Conservation (phyloP, 352 stramenopile species). For the Globisporangium iwayamae region DNA sequence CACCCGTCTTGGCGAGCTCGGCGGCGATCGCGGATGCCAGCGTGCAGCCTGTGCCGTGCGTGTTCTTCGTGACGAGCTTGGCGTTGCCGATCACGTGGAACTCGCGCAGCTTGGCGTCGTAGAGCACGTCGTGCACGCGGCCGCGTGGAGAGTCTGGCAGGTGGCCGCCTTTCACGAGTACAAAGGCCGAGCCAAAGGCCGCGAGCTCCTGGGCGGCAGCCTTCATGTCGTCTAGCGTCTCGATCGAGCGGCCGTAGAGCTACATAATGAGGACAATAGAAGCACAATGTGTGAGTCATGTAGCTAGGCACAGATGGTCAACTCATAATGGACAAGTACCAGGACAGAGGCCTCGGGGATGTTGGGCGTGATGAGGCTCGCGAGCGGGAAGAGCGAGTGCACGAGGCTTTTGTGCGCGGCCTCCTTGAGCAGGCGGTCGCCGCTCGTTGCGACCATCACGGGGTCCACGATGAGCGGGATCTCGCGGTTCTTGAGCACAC, state of each 20-base stretch:
- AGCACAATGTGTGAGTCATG: background rate
- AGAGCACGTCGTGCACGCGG: conserved; percentile 37
- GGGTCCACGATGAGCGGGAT: conserved; percentile 88
- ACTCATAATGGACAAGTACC: conserved; percentile 24
- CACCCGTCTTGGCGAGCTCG: conserved; percentile 59
- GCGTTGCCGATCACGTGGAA: conserved; percentile 33
- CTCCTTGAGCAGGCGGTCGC: conserved; percentile 79
- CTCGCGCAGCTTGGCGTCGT: conserved; percentile 18
- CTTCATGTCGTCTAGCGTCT: conserved; percentile 65
- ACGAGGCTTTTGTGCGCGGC: conserved; percentile 70
- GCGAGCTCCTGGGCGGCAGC: conserved; percentile 73
- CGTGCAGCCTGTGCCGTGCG: conserved; percentile 91
- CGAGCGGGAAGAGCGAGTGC: conserved; percentile 79
- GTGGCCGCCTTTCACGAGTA: conserved; percentile 94
- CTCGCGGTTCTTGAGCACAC: conserved; percentile 43
- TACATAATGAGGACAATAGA: conserved; percentile 12
- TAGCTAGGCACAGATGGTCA: background rate
- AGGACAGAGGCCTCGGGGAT: conserved; percentile 91
- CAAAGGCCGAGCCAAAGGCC: conserved; percentile 46
- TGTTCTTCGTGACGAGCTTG: conserved; percentile 42
- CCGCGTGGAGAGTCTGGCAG: conserved; percentile 17
- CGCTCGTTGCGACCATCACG: conserved; percentile 92
- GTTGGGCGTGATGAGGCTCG: conserved; percentile 91
- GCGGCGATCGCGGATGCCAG: conserved; percentile 91
- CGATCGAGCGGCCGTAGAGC: conserved; percentile 37